Evolutionary conservation across 2,329 filamentous ascomycete species (phyloP).

Genomic region (Fusarium staphyleae): DNA sequence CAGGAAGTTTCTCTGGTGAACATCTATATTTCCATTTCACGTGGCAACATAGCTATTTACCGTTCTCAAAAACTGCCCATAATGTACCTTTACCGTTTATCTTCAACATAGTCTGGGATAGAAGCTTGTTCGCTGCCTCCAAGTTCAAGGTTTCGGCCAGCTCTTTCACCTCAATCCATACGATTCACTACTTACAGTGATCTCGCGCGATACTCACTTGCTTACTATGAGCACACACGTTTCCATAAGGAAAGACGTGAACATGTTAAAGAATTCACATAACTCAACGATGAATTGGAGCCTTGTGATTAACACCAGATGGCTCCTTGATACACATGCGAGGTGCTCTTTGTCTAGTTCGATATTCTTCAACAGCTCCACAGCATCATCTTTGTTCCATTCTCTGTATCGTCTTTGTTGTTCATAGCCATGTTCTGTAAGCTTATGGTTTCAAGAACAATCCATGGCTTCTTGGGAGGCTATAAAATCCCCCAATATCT

Average conservation of each 20-base stretch:
- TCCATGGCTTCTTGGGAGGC: background rate
- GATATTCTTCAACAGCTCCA: background rate
- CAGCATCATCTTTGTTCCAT: background rate
- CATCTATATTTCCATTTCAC: background rate
- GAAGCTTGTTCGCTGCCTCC: background rate
- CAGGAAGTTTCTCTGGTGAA: slow-evolving; percentile 72
- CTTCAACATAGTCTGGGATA: background rate
- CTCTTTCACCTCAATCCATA: too few species aligned
- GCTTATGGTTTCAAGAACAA: background rate
- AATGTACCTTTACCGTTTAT: background rate
- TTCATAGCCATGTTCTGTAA: background rate
- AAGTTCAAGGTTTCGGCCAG: too few species aligned
- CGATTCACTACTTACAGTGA: too few species aligned
- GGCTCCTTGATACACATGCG: background rate
- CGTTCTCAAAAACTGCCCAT: background rate
- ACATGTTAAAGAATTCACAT: too few species aligned
- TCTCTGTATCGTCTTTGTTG: background rate
- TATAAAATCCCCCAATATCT: background rate
- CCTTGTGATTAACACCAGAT: too few species aligned
- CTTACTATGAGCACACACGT: too few species aligned
- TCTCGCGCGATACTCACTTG: too few species aligned
- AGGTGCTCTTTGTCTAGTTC: slow-evolving; percentile 3
- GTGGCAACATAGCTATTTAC: background rate
- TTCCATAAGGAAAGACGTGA: too few species aligned
- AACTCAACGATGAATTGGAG: too few species aligned